Base-by-base conservation (phyloP, 2,329 filamentous ascomycete genomes). In the Penicillium griseofulvum region DNA sequence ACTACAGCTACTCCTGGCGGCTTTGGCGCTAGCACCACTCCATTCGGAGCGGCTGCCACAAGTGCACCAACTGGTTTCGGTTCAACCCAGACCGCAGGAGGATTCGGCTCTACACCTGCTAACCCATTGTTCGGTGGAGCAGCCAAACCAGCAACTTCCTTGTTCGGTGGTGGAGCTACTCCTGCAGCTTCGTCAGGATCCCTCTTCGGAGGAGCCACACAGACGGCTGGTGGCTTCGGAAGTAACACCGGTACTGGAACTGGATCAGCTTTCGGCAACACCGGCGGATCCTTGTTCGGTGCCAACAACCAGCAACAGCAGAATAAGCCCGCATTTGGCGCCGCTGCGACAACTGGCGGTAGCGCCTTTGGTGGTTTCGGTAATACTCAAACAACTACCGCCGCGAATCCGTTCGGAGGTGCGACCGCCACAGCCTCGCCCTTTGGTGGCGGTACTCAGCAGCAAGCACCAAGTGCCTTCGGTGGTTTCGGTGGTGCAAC, bases 21-120 rank as follows among this genome's bases (percentile, higher is more conserved):
- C 28, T 81, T 80, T 57, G 79, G 79, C 24, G 74, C 76, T 44
- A 73, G 68, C 33, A 71, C 73, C 44, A 71, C 76, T 34, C 72
- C 68, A 60, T 76, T 77, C 55, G 74, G 75, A 22, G 64, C 60
- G 38, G 64, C 62, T 38, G 55, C 68, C 44, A 72, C 74, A 10
- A 71, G 67, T 42, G 70, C 74, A 3, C 67, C 73, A 24, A 70
- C 72, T 37, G 72, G 61, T 26, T 82, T 82, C 61, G 79, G 80
- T 19, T 63, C 72, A 47, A 74, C 70, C 29, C 74, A 71, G 55
- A 74, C 70, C 16, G 64, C 76, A n/a, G 66, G 69, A 41, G 73
- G 66, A 34, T 76, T 76, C 37, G 74, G 74, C 26, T 56, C 67
- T 11, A 66, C 61, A 42, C 45, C 62, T 5, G 55, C 68, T 24